Conservation (phyloP, 75 land plant species). For the Pinus tabuliformis region DNA sequence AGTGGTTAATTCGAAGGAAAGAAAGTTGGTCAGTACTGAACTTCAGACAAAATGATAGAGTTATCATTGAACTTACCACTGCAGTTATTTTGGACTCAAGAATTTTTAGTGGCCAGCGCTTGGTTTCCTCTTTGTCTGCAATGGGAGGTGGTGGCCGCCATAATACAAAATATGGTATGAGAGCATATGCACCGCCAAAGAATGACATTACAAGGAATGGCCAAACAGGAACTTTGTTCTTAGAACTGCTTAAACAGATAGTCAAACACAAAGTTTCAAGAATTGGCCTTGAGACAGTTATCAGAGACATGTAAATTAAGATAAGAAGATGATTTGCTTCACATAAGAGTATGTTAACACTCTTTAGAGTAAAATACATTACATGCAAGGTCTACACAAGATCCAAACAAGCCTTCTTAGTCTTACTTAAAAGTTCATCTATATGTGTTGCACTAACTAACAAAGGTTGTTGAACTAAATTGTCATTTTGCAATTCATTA, state of each 20-base stretch:
- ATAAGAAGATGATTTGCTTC: not conserved
- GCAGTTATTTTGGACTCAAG: slow-evolving; percentile 86
- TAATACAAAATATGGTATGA: slow-evolving; percentile 93
- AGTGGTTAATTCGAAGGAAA: not conserved
- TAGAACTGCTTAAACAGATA: slow-evolving; percentile 45
- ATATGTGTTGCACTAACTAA: not conserved
- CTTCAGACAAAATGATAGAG: not conserved
- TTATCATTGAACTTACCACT: slow-evolving; percentile 37
- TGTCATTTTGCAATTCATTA: not conserved
- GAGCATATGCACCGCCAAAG: slow-evolving; percentile 80
- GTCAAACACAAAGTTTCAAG: not conserved
- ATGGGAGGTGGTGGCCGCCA: slow-evolving; percentile 91
- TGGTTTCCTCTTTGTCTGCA: slow-evolving; percentile 58
- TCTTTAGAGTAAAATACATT: not conserved
- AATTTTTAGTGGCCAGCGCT: slow-evolving; percentile 75
- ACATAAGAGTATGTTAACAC: not conserved
- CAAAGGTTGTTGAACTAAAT: not conserved
- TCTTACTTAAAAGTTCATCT: not conserved
- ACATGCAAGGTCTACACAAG: not conserved
- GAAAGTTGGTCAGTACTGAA: not conserved
- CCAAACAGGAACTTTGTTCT: slow-evolving; percentile 77
- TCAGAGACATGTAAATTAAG: not conserved
- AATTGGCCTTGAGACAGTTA: not conserved
- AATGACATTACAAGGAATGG: slow-evolving; percentile 75
- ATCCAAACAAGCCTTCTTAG: not conserved